Evolutionary conservation across 2,329 filamentous ascomycete species (phyloP).

Genomic region (Microsporum canis): DNA sequence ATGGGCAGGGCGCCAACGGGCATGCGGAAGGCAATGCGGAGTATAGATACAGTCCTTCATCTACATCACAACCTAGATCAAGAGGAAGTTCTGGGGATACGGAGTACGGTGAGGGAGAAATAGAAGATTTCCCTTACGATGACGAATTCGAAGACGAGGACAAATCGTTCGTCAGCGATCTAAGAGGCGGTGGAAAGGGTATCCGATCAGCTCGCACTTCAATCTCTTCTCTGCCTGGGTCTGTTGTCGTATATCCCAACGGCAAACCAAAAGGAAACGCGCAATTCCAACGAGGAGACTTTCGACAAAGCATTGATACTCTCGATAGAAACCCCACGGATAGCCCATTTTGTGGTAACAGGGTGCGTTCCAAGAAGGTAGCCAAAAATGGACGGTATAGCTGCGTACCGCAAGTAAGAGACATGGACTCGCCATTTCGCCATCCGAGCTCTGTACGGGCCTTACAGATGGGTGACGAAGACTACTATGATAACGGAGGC

Average conservation of each 20-base stretch:
- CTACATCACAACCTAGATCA: constrained; percentile 3
- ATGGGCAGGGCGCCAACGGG: neutral
- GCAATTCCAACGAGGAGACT: neutral
- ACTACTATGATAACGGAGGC: constrained; percentile 22
- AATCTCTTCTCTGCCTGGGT: constrained; percentile 32
- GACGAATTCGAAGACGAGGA: neutral
- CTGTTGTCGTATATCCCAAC: constrained; percentile 25
- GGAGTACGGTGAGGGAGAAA: neutral
- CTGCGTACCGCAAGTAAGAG: constrained; percentile 21
- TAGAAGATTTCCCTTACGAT: neutral
- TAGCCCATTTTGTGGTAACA: neutral
- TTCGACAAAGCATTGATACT: neutral
- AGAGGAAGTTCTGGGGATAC: neutral
- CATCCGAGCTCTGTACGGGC: constrained; percentile 37
- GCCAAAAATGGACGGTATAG: constrained; percentile 14
- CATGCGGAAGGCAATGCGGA: neutral
- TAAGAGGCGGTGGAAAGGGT: neutral
- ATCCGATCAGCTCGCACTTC: constrained; percentile 23
- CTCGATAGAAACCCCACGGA: neutral
- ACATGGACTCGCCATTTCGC: constrained; percentile 30
- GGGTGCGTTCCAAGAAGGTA: constrained; percentile 10
- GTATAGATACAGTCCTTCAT: constrained; percentile 1
- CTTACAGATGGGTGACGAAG: constrained; percentile 24
- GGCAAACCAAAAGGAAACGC: neutral
- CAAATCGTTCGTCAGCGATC: neutral